Evolutionary conservation across 164 flowering plant genomes (phyloP), one percentile per base, ranked within the genome.

Genomic region (Nymphaea thermarum): DNA sequence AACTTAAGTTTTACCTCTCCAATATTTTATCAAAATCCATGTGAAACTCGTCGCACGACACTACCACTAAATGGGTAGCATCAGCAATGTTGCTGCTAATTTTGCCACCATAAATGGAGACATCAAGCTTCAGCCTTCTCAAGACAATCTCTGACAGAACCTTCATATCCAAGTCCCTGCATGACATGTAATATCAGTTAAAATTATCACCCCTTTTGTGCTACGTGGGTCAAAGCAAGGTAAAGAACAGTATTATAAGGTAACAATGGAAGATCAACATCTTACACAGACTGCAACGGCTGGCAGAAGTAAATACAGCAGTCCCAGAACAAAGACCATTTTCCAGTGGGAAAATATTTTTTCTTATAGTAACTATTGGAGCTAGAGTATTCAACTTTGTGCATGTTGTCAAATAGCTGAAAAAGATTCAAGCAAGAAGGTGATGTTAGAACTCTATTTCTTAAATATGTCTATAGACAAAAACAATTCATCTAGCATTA

Each of bases 1-100:
- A 25, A 25, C 36, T 25, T 25, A 25, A 0, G 36, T 16, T 61
- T 60, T 79, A 91, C 97, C 97, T 87, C 67, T 72, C 67, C 42
- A 78, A 59, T 43, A 86, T 44, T 3, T 68, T 17, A 65, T 80
- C 77, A 51, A 86, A 81, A 63, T 85, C 75, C 63, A 81, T 62
- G 60, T 68, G 68, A 63, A 45, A 66, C 59, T 80, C 86, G 2
- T 77, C 82, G 60, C 47, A 45, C 63, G 83, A 75, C 70, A 88
- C 66, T 68, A 88, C 79, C 7, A 90, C 90, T 64, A 92, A 62
- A 81, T 95, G 99, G 45, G 98, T 86, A 66, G 96, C 94, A 75
- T 70, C 66, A 65, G 78, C 77, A 72, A 89, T 80, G 72, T 76
- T 70, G 53, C 79, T 70, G 65, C 79, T 69, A 53, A 87, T 79